phyloP scores from a whole-genome alignment of 371 early-diverging fungal species.

The Mucor saturninus region DNA sequence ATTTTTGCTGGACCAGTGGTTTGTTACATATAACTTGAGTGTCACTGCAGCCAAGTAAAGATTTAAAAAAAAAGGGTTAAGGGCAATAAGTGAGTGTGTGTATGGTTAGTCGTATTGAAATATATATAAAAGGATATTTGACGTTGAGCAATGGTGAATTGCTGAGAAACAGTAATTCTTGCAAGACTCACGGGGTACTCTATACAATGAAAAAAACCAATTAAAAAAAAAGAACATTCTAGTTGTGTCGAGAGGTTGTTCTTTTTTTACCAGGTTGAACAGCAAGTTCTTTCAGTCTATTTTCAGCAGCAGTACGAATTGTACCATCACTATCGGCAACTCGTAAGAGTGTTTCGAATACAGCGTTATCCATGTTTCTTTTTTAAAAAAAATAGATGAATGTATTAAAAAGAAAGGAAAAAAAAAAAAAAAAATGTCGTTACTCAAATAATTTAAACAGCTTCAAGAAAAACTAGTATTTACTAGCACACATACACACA shows the following conservation, averaged over 20 bases:
- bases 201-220: conserved; percentile 12
- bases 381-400: background rate
- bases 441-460: background rate
- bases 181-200: conserved; percentile 73
- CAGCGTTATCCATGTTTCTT: conserved; percentile 69
- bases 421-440: background rate
- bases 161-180: conserved; percentile 68
- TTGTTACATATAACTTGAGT: conserved; percentile 77
- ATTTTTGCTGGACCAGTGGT: conserved; percentile 76
- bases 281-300: conserved; percentile 69
- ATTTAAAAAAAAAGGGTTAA: conserved; percentile 26
- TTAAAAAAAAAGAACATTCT: conserved; percentile 1
- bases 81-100: conserved; percentile 16
- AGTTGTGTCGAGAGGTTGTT: no score
- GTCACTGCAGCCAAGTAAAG: conserved; percentile 74
- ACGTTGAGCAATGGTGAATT: conserved; percentile 69
- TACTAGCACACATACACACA: background rate
- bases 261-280: conserved; percentile 57
- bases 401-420: background rate
- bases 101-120: background rate
- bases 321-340: conserved; percentile 71
- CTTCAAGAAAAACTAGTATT: background rate
- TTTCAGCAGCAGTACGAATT: conserved; percentile 73
- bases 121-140: conserved; percentile 68
- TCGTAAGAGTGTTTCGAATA: conserved; percentile 72